Percentiles rank a stretch among this genome's conserved stretches.
These are phyloP conservation scores for Inga oerstediana DNA, from an alignment of 306 rosid species.

Conservation along the genomic window DNA sequence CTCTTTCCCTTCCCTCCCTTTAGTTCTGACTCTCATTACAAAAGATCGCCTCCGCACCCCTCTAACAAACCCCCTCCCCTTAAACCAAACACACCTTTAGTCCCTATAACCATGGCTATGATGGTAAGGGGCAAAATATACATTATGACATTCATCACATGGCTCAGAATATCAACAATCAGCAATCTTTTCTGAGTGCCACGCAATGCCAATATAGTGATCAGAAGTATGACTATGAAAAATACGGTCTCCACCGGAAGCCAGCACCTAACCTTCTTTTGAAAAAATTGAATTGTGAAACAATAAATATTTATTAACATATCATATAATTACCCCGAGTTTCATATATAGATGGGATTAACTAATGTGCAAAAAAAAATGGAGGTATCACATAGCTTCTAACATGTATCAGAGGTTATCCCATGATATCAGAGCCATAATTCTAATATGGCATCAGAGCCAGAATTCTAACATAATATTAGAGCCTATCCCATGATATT, in stretches of 20 bases:
- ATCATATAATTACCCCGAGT: not conserved
- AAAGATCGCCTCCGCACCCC: too few species aligned
- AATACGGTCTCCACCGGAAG: slow-evolving; percentile 42
- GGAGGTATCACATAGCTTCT: not conserved
- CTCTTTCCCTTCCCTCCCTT: too few species aligned
- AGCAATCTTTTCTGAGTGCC: slow-evolving; percentile 49
- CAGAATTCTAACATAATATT: not conserved
- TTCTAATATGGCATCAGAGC: too few species aligned
- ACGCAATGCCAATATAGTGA: slow-evolving; percentile 48
- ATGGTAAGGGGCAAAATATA: slow-evolving; percentile 69
- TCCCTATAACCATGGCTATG: slow-evolving; percentile 59
- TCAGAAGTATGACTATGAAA: slow-evolving; percentile 34
- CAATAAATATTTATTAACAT: not conserved
- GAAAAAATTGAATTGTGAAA: slow-evolving; percentile 17
- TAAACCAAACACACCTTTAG: slow-evolving; percentile 53
- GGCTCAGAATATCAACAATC: slow-evolving; percentile 66
- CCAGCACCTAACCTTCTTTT: slow-evolving; percentile 42
- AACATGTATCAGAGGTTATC: too few species aligned
- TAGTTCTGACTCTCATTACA: too few species aligned
- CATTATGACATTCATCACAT: slow-evolving; percentile 75
- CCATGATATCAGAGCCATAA: too few species aligned
- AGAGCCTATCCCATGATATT: too few species aligned
- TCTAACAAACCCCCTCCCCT: too few species aligned
- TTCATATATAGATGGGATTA: not conserved
- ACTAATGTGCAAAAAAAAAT: not conserved